These are phyloP conservation scores for Boechera retrofracta DNA, from an alignment of 345 rosid species.

Conservation along the genomic window DNA sequence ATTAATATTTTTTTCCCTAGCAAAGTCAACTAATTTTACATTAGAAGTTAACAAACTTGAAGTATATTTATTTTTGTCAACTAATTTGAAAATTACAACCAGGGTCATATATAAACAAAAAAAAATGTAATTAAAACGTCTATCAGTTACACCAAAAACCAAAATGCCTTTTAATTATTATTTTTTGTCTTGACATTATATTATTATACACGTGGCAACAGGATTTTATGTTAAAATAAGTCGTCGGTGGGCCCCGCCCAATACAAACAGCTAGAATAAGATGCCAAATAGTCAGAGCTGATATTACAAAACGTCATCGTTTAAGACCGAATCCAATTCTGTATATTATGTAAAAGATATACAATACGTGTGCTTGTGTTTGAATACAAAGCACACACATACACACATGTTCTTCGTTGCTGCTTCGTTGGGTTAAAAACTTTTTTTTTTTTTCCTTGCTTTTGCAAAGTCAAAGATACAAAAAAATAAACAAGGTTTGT, in stretches of 20 bases:
- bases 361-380: constrained; percentile 29
- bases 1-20: not conserved
- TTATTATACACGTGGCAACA: constrained; percentile 38
- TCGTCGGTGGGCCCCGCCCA: constrained; percentile 41
- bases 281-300: constrained; percentile 42
- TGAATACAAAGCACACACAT: constrained; percentile 27
- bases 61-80: not conserved
- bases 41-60: not conserved
- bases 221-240: constrained; percentile 28
- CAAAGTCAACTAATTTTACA: constrained; percentile 38
- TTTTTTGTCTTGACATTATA: not conserved
- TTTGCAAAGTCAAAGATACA: constrained; percentile 39
- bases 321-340: constrained; percentile 41
- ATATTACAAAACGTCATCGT: constrained; percentile 37
- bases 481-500: constrained; percentile 30
- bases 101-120: not conserved
- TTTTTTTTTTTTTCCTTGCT: constrained; percentile 30
- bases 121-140: not conserved
- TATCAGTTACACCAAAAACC: not conserved
- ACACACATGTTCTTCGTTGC: constrained; percentile 43
- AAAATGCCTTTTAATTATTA: not conserved
- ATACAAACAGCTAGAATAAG: constrained; percentile 32
- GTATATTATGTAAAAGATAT: constrained; percentile 23
- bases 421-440: constrained; percentile 38
- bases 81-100: constrained; percentile 28